phyloP scores from a whole-genome alignment of 805 yeast species.

The Diddensiella transvaalensis region DNA sequence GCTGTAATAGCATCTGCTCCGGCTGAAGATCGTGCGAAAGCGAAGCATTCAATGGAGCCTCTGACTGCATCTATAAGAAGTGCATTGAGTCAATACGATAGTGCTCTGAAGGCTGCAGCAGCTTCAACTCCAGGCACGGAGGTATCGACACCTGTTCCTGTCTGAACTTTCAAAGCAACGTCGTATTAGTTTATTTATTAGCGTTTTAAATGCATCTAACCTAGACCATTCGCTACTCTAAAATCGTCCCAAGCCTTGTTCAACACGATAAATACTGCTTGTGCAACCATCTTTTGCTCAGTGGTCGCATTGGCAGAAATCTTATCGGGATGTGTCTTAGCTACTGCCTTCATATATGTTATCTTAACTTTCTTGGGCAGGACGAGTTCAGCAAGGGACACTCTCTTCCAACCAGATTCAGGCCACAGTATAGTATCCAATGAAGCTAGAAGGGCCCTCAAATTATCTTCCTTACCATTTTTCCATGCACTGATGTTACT shows the following conservation, averaged over 20 bases:
- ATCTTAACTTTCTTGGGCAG: conserved; percentile 87
- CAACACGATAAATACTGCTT: conserved; percentile 75
- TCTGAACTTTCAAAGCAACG: too few species aligned
- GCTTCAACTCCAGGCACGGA: not conserved
- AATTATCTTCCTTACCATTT: conserved; percentile 70
- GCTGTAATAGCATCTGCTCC: conserved; percentile 29
- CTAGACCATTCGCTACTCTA: conserved; percentile 53
- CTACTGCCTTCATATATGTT: conserved; percentile 74
- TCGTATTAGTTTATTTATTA: too few species aligned
- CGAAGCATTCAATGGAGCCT: conserved; percentile 37
- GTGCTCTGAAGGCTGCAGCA: conserved; percentile 31
- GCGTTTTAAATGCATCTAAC: conserved; percentile 7
- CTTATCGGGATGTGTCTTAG: conserved; percentile 83
- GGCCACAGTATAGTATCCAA: conserved; percentile 68
- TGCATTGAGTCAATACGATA: conserved; percentile 48
- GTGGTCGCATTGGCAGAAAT: conserved; percentile 53
- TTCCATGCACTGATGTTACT: conserved; percentile 59
- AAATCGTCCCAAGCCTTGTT: conserved; percentile 90
- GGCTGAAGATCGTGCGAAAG: conserved; percentile 17
- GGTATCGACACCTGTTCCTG: not conserved
- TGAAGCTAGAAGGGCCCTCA: conserved; percentile 71
- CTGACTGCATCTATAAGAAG: conserved; percentile 41
- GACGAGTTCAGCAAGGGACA: conserved; percentile 71
- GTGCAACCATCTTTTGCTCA: conserved; percentile 80
- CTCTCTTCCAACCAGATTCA: conserved; percentile 60